Evolutionary conservation across 495 filamentous ascomycete genomes (phyloP).

Genomic region (Margaritispora aquatica): DNA sequence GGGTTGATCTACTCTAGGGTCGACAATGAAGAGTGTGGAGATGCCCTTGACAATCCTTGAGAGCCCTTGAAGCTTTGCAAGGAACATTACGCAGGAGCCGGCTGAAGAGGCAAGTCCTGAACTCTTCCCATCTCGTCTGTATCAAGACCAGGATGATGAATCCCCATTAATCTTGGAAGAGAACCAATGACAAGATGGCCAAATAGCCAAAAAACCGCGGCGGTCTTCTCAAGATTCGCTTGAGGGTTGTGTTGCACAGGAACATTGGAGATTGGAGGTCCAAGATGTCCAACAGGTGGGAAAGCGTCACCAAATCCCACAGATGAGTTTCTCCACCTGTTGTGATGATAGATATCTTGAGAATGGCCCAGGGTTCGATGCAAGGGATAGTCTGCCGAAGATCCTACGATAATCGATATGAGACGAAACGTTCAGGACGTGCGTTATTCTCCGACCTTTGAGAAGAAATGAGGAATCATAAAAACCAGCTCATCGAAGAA

Average conservation of each 20-base stretch:
- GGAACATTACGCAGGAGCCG: neutral
- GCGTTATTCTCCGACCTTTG: neutral
- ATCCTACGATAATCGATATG: neutral
- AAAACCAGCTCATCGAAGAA: too few relatives aligned
- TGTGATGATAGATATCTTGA: neutral
- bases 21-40: constrained; percentile 19
- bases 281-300: neutral
- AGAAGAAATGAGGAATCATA: neutral
- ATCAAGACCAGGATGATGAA: constrained; percentile 9
- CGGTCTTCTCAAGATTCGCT: neutral
- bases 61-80: neutral
- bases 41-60: too few relatives aligned
- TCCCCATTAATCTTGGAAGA: constrained; percentile 20
- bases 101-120: constrained; percentile 10
- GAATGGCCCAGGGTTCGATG: neutral
- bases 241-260: neutral
- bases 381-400: neutral
- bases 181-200: constrained; percentile 10
- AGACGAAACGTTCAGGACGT: neutral
- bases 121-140: neutral
- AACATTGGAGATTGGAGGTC: neutral
- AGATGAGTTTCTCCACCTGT: neutral
- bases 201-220: constrained; percentile 11
- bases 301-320: too few relatives aligned
- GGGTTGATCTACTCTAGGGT: constrained; percentile 46